Conservation (phyloP, 441 rosid species). For the Pelargonium cotyledonis region DNA sequence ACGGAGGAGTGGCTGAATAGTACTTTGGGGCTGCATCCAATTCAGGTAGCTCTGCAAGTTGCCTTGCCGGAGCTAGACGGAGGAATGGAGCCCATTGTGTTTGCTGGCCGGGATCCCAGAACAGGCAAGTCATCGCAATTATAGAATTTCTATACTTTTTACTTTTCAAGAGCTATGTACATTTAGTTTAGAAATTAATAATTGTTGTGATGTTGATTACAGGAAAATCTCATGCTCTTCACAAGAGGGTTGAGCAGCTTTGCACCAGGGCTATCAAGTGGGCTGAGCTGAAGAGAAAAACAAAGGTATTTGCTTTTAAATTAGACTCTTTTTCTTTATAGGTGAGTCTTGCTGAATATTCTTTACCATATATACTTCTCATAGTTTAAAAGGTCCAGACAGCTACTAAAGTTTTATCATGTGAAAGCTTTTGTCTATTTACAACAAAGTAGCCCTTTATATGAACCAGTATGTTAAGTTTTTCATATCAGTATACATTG, state of each 20-base stretch:
- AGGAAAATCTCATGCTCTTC: constrained; percentile 99
- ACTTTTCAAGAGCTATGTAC: background rate
- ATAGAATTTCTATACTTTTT: background rate
- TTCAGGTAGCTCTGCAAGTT: constrained; percentile 98
- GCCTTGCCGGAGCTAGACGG: constrained; percentile 99
- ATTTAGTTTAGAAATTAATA: constrained; percentile 2
- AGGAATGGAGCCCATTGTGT: constrained; percentile 98
- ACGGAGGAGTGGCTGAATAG: constrained; percentile 98
- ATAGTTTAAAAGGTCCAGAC: background rate
- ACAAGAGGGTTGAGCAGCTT: constrained; percentile 98
- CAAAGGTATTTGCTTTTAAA: constrained; percentile 50
- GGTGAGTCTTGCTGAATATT: background rate
- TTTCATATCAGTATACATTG: no score
- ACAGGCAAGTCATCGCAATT: constrained; percentile 46
- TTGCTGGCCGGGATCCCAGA: constrained; percentile 97
- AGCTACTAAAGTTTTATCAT: no score
- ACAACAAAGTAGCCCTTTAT: no score
- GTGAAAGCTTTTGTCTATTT: no score
- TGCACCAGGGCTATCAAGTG: constrained; percentile 93
- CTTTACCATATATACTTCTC: background rate
- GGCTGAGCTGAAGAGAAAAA: constrained; percentile 88
- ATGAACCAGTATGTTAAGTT: no score
- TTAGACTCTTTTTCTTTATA: background rate
- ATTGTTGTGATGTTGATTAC: constrained; percentile 23
- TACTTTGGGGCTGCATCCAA: constrained; percentile 90